Conservation (phyloP, 73 alveolate genomes). For the Symbiodinium pilosum region DNA sequence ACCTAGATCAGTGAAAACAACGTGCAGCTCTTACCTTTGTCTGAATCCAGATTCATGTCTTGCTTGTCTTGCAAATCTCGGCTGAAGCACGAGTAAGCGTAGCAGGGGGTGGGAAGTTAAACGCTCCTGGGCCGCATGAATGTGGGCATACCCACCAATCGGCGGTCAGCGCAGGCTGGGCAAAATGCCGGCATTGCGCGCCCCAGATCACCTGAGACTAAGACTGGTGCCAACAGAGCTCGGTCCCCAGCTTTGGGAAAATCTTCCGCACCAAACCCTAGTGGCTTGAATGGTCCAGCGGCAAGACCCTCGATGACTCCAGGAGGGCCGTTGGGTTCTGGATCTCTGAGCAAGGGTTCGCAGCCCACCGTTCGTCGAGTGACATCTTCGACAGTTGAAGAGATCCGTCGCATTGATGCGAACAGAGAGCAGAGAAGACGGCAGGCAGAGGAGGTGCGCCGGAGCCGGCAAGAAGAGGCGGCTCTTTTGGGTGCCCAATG, state of each 20-base stretch:
- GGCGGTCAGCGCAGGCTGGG: constrained; percentile 8
- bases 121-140: not conserved
- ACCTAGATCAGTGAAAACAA: too few species aligned
- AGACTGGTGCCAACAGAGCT: constrained; percentile 4
- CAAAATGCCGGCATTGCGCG: constrained; percentile 8
- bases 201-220: constrained; percentile 19
- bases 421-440: constrained; percentile 97
- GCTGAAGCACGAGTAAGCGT: not conserved
- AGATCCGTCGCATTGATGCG: constrained; percentile 96
- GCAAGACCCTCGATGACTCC: not conserved
- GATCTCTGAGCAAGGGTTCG: not conserved
- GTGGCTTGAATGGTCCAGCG: not conserved
- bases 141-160: constrained; percentile 32
- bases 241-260: constrained; percentile 25
- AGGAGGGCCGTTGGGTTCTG: not conserved
- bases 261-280: not conserved
- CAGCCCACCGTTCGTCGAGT: constrained; percentile 19
- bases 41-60: too few species aligned
- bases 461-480: constrained; percentile 97
- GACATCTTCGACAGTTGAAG: constrained; percentile 17
- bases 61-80: too few species aligned
- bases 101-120: not conserved
- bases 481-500: constrained; percentile 5
- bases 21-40: too few species aligned
- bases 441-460: constrained; percentile 97